Evolutionary conservation across 164 flowering plant genomes (phyloP), one percentile per base, ranked within the genome.

Genomic region (Pachysandra terminalis): DNA sequence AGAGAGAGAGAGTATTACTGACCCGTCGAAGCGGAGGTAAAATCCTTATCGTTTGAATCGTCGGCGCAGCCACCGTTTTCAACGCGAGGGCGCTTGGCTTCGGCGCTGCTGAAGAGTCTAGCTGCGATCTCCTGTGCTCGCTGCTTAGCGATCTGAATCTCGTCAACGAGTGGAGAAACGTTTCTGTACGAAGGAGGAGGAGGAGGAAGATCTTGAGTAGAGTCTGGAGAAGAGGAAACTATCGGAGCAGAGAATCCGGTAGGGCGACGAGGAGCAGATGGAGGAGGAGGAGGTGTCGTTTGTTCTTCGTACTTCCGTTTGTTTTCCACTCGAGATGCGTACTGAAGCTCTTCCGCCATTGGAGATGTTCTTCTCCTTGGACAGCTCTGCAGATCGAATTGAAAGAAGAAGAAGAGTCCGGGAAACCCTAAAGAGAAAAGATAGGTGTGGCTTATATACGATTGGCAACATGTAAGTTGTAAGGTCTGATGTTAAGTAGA

Each of bases 101-200:
- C 98, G n/a, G 84, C 84, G 74, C 64, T 82, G 69, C 70, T 83
- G 63, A 85, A 73, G 41, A 91, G 72, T 12, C 97, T 88, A 64
- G 96, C 89, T 0, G 97, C 98, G 77, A 93, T 90, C 84, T 91
- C 95, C 81, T 93, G 96, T 0, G 93, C 98, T 9, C 84, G 78
- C 80, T 86, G 96, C 82, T 93, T 93, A 10, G 98, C 98, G 16
- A 77, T 65, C 81, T 85, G 88, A 86, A 91, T 73, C 64, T 86
- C 96, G 37, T 84, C 90, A 27, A 68, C 67, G 0, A 91, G 87
- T 0, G 93, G 85, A 5, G 90, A 83, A 0, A 83, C 91, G 79
- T 64, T 82, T 77, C 83, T 83, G 81, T 84, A 91, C 0, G 97
- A 69, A n/a, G 37, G 37, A 32, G 7, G 37, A 7, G 7, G 71